Percentiles rank a stretch among this genome's conserved stretches.
Conservation (phyloP, 2,329 filamentous ascomycete species). For the Xylaria sp. region DNA sequence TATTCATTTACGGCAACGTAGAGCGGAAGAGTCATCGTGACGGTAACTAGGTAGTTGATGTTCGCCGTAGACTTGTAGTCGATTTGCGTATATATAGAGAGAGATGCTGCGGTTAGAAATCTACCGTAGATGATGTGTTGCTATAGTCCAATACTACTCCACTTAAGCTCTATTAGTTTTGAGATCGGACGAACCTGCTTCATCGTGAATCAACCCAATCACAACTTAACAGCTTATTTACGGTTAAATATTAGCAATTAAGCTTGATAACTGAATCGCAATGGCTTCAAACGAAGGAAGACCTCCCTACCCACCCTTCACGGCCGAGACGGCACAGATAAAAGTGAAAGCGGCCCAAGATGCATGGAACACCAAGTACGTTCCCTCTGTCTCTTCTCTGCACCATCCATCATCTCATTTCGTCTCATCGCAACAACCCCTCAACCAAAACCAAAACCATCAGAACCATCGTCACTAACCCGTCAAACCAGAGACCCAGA, state of each 20-base stretch:
- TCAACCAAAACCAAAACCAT: background rate
- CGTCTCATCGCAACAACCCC: background rate
- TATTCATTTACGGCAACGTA: background rate
- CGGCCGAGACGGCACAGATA: conserved; percentile 70
- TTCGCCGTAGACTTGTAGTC: background rate
- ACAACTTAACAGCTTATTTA: background rate
- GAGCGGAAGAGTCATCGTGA: background rate
- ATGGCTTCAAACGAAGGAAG: conserved; percentile 43
- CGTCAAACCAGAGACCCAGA: conserved; percentile 65
- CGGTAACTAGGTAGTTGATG: too few species aligned
- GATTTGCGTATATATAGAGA: background rate
- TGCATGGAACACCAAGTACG: conserved; percentile 80
- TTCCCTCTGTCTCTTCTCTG: background rate
- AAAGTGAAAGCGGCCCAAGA: conserved; percentile 89
- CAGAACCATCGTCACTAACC: background rate
- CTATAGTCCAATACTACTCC: background rate
- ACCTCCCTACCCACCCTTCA: conserved; percentile 76
- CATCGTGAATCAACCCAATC: background rate
- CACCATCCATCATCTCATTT: background rate
- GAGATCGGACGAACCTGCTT: background rate
- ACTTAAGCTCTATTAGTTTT: background rate
- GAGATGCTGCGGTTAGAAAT: background rate
- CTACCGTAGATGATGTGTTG: background rate
- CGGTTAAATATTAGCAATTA: background rate
- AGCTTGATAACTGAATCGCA: background rate